phyloP scores from a whole-genome alignment of 139 green algal species.

The Asterochloris erici region DNA sequence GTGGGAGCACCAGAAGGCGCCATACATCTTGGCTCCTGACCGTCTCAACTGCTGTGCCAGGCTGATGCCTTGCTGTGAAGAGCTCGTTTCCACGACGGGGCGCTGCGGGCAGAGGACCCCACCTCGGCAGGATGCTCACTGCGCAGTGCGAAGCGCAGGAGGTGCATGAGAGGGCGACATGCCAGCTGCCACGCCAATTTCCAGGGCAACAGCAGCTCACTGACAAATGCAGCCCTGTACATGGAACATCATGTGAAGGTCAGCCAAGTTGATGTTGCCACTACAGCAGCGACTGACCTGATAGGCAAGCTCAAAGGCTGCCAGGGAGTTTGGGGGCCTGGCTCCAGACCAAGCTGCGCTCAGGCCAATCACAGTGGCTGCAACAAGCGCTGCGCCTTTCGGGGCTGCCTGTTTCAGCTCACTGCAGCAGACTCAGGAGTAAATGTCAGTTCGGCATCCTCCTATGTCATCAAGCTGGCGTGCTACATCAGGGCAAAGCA shows the following conservation, averaged over 20 bases:
- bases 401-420: background rate
- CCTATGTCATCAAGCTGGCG: background rate
- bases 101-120: slow-evolving; percentile 18
- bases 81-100: slow-evolving; percentile 27
- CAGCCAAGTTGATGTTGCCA: too few species aligned
- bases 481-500: background rate
- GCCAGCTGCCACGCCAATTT: too few species aligned
- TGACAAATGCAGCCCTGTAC: too few species aligned
- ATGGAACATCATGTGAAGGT: too few species aligned
- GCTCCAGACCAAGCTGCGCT: background rate
- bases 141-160: too few species aligned
- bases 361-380: background rate
- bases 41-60: slow-evolving; percentile 64
- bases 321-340: background rate
- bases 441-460: background rate
- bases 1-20: slow-evolving; percentile 97
- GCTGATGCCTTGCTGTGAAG: background rate
- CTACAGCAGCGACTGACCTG: background rate
- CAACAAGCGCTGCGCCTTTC: background rate
- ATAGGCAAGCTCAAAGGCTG: background rate
- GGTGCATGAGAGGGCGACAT: too few species aligned
- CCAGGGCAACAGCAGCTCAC: too few species aligned
- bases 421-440: background rate
- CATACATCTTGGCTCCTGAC: slow-evolving; percentile 92
- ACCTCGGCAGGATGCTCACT: too few species aligned